Conservation (phyloP, 2,329 filamentous ascomycete genomes). For the Arachnopeziza araneosa region DNA sequence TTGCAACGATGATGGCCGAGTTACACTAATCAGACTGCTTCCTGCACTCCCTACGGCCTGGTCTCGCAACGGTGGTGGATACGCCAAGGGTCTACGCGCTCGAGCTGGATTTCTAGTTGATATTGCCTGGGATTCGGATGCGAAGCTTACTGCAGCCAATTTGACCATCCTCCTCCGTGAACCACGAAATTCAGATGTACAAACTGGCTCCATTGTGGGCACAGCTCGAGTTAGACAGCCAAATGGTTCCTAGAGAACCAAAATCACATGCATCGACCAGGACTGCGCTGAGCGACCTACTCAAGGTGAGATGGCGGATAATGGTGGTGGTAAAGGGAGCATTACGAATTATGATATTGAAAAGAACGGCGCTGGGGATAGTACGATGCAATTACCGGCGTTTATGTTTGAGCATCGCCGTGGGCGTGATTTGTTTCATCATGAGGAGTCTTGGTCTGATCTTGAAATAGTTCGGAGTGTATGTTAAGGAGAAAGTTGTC, state of each 20-base stretch:
- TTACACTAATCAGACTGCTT: slow-evolving; percentile 24
- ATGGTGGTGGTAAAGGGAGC: neutral
- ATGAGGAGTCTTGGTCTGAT: neutral
- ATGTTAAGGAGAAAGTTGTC: neutral
- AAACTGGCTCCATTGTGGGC: neutral
- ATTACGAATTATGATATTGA: neutral
- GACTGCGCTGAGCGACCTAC: neutral
- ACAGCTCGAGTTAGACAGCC: neutral
- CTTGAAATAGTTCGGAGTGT: neutral
- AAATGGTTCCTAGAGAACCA: neutral
- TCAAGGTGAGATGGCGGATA: neutral
- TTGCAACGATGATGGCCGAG: too few relatives aligned
- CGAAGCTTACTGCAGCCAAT: neutral
- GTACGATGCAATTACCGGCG: neutral
- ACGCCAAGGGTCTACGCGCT: slow-evolving; percentile 23
- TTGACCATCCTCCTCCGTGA: neutral
- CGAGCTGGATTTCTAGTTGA: neutral
- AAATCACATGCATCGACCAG: neutral
- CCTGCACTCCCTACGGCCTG: slow-evolving; percentile 35
- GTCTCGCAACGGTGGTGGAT: slow-evolving; percentile 24
- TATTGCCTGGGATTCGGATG: too few relatives aligned
- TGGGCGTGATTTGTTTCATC: neutral
- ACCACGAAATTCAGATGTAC: neutral
- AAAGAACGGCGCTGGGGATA: neutral
- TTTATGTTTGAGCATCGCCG: neutral